These are phyloP conservation scores for Russula olivacea DNA, from an alignment of 768 basidiomycete genomes.

Conservation along the genomic window DNA sequence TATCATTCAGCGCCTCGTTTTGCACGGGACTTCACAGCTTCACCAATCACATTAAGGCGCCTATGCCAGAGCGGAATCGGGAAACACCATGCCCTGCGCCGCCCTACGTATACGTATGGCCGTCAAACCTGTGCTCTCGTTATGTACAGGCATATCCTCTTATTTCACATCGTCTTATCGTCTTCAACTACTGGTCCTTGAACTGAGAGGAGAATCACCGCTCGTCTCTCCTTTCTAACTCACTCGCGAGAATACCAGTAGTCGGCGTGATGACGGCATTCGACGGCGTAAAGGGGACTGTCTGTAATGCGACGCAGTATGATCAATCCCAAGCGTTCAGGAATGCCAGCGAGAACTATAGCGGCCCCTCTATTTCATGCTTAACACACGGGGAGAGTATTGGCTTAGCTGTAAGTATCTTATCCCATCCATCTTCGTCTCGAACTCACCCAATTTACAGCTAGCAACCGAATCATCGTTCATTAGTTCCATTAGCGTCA, in stretches of 20 bases:
- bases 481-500: neutral
- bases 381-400: conserved; percentile 35
- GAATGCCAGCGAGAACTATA: too few relatives aligned
- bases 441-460: conserved; percentile 25
- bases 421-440: neutral
- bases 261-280: neutral
- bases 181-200: too few relatives aligned
- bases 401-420: conserved; percentile 33
- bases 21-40: too few relatives aligned
- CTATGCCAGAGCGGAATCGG: too few relatives aligned
- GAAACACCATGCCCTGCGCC: too few relatives aligned
- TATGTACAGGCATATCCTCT: neutral
- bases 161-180: neutral
- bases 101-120: too few relatives aligned
- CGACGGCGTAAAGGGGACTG: neutral
- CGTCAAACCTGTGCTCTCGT: neutral
- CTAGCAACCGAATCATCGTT: conserved; percentile 34
- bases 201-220: too few relatives aligned
- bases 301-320: conserved; percentile 8
- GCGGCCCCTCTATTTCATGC: conserved; percentile 23
- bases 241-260: too few relatives aligned
- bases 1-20: too few relatives aligned
- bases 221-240: too few relatives aligned
- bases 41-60: too few relatives aligned
- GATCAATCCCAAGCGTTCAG: neutral